Conservation (phyloP, 345 rosid species). For the Stellera chamaejasme region DNA sequence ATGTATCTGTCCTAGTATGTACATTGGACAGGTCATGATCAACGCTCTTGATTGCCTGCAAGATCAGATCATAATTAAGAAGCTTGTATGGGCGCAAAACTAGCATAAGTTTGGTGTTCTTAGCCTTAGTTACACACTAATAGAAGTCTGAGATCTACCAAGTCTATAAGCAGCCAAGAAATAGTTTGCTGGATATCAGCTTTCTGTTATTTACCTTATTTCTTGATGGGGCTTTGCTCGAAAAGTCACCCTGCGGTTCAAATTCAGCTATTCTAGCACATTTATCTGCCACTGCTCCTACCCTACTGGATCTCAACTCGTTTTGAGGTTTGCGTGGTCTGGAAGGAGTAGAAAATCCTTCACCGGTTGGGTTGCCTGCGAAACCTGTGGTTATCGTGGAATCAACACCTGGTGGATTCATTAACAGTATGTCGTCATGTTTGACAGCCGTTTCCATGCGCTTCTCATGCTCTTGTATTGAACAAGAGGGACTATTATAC, state of each 20-base stretch:
- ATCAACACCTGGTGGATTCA: neutral
- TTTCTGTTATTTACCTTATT: constrained; percentile 9
- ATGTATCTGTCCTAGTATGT: no score
- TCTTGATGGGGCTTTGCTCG: neutral
- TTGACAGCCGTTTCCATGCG: neutral
- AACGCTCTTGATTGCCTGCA: constrained; percentile 10
- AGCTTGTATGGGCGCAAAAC: neutral
- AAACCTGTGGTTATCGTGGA: constrained; percentile 2
- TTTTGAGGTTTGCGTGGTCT: constrained; percentile 10
- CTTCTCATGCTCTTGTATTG: neutral
- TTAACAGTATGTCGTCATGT: neutral
- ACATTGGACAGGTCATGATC: neutral
- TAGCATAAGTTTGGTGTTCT: neutral
- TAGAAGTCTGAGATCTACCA: neutral
- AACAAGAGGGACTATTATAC: no score
- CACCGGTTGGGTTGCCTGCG: neutral
- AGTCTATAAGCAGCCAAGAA: no score
- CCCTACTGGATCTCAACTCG: constrained; percentile 1
- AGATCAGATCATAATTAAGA: neutral
- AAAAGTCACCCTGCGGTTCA: neutral
- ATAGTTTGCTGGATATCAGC: neutral
- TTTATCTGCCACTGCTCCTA: neutral
- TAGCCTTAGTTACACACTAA: neutral
- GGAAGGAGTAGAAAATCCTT: neutral
- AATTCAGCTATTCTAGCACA: neutral